Base-by-base conservation (phyloP, 1,284 basidiomycete genomes). In the Pseudozyma pruni region DNA sequence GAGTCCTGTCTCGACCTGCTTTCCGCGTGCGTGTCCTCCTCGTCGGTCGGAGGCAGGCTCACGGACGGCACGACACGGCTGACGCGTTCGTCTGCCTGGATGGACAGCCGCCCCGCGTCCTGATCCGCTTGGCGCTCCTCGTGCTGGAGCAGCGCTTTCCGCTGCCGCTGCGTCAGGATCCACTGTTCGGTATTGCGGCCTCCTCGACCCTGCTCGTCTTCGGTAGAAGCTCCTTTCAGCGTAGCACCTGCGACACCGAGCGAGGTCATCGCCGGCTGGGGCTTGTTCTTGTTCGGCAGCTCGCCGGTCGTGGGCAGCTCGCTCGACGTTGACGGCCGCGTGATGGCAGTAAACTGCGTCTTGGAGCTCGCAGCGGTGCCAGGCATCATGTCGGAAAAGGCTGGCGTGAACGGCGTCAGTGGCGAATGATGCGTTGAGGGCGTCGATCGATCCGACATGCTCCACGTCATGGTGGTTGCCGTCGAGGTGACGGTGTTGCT, bases 351-450 rank as follows among this genome's bases (percentile, higher is more conserved):
- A 17, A 55, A 48, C 8, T 50, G 62, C 17, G 61, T 55, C 50
- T 62, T 64, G 47, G 37, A 33, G 39, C 47, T 52, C 6, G 55
- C 31, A 14, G 69, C 46, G 14, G 47, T 56, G 29, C 43, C 61
- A 9, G 59, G 53, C 45, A 71, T 66, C 38, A 40, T 29, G 34
- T 77, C 75, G 6, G 66, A 61, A 34, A 77, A 77, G 25, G 64
- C 23, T 2, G 75, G 61, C n/a, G 74, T 68, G 57, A 68, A 74
- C 14, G 71, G 74, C 2, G 75, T 77, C 22, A 62, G 34, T 1
- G 75, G 75, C 31, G 73, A 56, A 29, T 57, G 44, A 35, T 52
- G 60, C 19, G 60, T 59, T 0, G 64, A 68, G 6, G 66, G 67
- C 4, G 64, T 73, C 5, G 64, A 69, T 14, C 52, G 68, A 41